These are phyloP conservation scores for Tricholoma flavovirens DNA, from an alignment of 768 basidiomycete species.

Conservation along the genomic window DNA sequence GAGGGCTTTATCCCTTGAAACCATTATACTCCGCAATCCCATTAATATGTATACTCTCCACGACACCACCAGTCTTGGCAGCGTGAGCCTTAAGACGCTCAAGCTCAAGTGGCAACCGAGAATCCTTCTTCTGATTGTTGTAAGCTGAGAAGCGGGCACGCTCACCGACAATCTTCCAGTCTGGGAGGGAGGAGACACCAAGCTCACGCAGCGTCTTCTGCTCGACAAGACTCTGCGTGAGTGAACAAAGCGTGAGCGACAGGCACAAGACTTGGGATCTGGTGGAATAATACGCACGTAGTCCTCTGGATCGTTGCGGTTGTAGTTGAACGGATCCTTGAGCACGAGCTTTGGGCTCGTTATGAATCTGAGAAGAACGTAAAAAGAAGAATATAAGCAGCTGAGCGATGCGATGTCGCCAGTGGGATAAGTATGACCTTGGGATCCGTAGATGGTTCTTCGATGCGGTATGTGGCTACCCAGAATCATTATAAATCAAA, in stretches of 20 bases:
- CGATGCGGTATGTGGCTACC: conserved; percentile 3
- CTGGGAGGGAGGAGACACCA: conserved; percentile 4
- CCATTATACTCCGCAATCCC: conserved; percentile 1
- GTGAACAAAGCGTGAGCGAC: too few relatives aligned
- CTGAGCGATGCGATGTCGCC: background rate
- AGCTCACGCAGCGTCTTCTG: conserved; percentile 1
- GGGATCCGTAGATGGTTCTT: conserved; percentile 4
- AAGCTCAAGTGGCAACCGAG: background rate
- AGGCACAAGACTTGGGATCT: background rate
- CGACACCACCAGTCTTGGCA: conserved; percentile 1
- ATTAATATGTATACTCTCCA: conserved; percentile 3
- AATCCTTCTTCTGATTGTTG: background rate
- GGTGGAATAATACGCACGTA: background rate
- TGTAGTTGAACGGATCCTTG: background rate
- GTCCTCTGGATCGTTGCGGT: conserved; percentile 1
- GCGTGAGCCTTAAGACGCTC: conserved; percentile 3
- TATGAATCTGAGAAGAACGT: background rate
- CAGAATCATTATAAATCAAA: too few relatives aligned
- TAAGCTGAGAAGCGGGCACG: background rate
- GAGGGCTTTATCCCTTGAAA: background rate
- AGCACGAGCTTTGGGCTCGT: conserved; percentile 3
- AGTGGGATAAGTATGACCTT: background rate
- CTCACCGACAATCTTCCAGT: conserved; percentile 2
- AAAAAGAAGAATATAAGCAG: background rate
- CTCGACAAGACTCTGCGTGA: background rate